A percentile compares a stretch with the other conserved stretches of the same genome.
Evolutionary conservation across 768 basidiomycete genomes (phyloP).

Genomic region (Pleurotus cornucopiae): DNA sequence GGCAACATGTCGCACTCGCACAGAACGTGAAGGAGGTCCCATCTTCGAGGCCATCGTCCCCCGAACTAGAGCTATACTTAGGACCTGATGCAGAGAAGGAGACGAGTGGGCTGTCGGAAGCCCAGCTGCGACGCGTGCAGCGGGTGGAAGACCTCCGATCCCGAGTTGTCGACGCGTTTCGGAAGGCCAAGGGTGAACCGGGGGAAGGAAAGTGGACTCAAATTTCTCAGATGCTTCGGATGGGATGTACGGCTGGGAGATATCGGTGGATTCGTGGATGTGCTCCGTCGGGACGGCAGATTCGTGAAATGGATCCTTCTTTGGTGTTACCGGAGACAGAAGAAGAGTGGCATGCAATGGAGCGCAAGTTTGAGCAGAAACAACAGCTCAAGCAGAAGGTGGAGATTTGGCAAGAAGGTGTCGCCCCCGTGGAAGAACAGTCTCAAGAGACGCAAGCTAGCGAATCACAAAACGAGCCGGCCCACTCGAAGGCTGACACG

Average conservation of each 20-base stretch:
- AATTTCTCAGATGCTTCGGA: conserved; percentile 32
- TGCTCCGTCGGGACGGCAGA: conserved; percentile 16
- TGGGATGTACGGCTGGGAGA: conserved; percentile 35
- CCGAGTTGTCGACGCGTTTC: conserved; percentile 29
- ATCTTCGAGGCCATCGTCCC: conserved; percentile 13
- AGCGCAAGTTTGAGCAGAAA: conserved; percentile 28
- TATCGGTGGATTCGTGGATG: conserved; percentile 22
- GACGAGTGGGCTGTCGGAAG: background rate
- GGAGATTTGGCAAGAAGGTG: conserved; percentile 15
- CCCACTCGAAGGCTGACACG: background rate
- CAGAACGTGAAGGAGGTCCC: conserved; percentile 24
- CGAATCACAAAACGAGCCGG: conserved; percentile 14
- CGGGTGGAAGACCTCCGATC: conserved; percentile 27
- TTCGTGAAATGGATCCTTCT: conserved; percentile 25
- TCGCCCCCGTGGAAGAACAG: conserved; percentile 24
- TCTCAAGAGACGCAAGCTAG: conserved; percentile 30
- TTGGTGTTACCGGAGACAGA: conserved; percentile 41
- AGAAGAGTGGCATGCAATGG: conserved; percentile 45
- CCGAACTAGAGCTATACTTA: background rate
- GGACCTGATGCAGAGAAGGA: background rate
- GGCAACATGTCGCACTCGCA: conserved; percentile 21
- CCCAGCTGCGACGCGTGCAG: conserved; percentile 7
- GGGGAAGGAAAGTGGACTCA: conserved; percentile 44
- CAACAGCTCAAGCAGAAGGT: conserved; percentile 20
- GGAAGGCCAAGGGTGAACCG: conserved; percentile 31